phyloP scores from a whole-genome alignment of 495 filamentous ascomycete genomes.

The Penicillium verhagenii region DNA sequence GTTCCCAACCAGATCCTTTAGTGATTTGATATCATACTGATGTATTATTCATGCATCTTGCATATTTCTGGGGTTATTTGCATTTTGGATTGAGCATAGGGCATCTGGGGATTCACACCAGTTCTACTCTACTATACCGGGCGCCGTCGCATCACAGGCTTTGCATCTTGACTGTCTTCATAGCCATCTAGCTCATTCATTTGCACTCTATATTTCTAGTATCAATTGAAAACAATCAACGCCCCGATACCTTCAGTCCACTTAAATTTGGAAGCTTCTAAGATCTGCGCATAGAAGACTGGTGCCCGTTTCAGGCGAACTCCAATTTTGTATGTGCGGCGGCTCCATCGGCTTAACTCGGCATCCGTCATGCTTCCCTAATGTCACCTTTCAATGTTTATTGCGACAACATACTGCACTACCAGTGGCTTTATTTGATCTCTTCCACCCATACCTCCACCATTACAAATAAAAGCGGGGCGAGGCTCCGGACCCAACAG shows the following conservation, averaged over 20 bases:
- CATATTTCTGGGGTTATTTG: neutral
- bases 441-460: too few relatives aligned
- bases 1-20: neutral
- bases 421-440: too few relatives aligned
- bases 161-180: neutral
- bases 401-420: neutral
- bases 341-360: neutral
- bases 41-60: neutral
- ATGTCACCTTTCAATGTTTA: neutral
- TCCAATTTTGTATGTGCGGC: neutral
- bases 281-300: neutral
- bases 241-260: neutral
- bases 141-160: neutral
- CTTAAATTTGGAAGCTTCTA: neutral
- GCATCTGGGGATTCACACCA: neutral
- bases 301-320: neutral
- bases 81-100: neutral
- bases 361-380: neutral
- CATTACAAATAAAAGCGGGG: neutral
- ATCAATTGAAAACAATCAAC: neutral
- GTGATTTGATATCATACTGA: neutral
- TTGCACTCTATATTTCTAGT: too few relatives aligned
- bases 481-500: neutral
- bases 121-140: too few relatives aligned
- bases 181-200: neutral